Evolutionary conservation across 2,329 filamentous ascomycete genomes (phyloP).

Genomic region (Eurotiales sp.): DNA sequence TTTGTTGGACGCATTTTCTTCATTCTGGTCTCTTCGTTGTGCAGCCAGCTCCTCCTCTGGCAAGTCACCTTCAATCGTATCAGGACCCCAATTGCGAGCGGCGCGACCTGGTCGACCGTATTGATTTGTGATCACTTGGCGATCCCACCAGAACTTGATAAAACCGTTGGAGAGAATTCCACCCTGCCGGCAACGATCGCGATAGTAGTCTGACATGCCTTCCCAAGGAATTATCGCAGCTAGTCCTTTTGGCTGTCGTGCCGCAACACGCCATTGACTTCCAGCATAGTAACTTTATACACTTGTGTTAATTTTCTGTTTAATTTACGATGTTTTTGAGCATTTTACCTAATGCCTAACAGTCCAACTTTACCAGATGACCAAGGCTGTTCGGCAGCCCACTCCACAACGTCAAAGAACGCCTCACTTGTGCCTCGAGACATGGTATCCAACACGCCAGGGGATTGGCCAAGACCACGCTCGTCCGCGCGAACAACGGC

Average conservation of each 20-base stretch:
- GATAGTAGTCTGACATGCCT: conserved; percentile 55
- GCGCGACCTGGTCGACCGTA: conserved; percentile 16
- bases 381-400: conserved; percentile 44
- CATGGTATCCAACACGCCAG: conserved; percentile 54
- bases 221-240: conserved; percentile 54
- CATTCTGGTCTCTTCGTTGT: conserved; percentile 4
- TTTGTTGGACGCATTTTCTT: background rate
- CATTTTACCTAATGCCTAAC: conserved; percentile 37
- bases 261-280: conserved; percentile 54
- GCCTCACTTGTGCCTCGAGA: conserved; percentile 50
- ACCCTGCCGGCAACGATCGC: conserved; percentile 58
- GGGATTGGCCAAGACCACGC: conserved; percentile 50
- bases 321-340: too few species aligned
- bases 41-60: conserved; percentile 11
- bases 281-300: conserved; percentile 46
- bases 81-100: conserved; percentile 20
- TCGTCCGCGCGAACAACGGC: conserved; percentile 55
- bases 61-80: conserved; percentile 23
- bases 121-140: conserved; percentile 57
- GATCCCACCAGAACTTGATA: conserved; percentile 64
- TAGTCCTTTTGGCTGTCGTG: conserved; percentile 49
- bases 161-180: conserved; percentile 59
- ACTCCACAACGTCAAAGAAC: conserved; percentile 52
- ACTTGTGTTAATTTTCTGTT: too few species aligned
- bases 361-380: conserved; percentile 50